Evolutionary conservation across 2,329 filamentous ascomycete species (phyloP).

Genomic region (Lachnellula suecica): DNA sequence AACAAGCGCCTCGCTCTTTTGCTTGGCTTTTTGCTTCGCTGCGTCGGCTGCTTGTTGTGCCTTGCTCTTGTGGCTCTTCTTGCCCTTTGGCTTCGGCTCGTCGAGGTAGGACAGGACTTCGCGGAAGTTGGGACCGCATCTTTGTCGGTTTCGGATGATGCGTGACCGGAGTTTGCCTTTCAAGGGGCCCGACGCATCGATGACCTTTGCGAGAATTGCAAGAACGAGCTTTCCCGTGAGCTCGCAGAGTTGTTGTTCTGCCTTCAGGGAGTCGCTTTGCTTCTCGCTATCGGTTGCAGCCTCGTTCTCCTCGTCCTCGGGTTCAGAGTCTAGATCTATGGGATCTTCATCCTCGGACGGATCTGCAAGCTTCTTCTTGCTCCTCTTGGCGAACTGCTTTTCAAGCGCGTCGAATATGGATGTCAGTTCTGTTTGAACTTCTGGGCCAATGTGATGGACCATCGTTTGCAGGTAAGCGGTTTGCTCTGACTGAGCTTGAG

Average conservation of each 20-base stretch:
- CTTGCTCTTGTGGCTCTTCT: constrained; percentile 36
- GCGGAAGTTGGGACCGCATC: constrained; percentile 81
- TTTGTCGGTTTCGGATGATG: constrained; percentile 75
- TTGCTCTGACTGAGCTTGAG: constrained; percentile 44
- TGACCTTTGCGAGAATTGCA: constrained; percentile 70
- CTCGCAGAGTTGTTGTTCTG: constrained; percentile 84
- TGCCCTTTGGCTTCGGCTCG: constrained; percentile 54
- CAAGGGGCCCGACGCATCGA: constrained; percentile 63
- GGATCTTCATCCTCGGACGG: constrained; percentile 73
- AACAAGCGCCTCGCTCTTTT: constrained; percentile 27
- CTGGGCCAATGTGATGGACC: constrained; percentile 66
- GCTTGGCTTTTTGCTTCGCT: constrained; percentile 42
- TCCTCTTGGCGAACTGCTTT: constrained; percentile 71
- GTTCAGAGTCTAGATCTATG: constrained; percentile 60
- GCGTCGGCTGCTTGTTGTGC: constrained; percentile 42
- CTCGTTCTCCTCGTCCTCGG: constrained; percentile 58
- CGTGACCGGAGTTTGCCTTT: constrained; percentile 67
- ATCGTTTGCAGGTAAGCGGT: constrained; percentile 58
- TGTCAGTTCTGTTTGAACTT: constrained; percentile 65
- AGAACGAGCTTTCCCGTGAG: constrained; percentile 83
- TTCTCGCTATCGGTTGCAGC: constrained; percentile 56
- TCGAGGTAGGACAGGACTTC: constrained; percentile 82
- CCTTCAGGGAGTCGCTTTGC: constrained; percentile 65
- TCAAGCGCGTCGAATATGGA: constrained; percentile 78
- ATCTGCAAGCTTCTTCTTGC: constrained; percentile 60